Base-by-base conservation (phyloP, 2,329 filamentous ascomycete genomes). In the Phialophora verrucosa region DNA sequence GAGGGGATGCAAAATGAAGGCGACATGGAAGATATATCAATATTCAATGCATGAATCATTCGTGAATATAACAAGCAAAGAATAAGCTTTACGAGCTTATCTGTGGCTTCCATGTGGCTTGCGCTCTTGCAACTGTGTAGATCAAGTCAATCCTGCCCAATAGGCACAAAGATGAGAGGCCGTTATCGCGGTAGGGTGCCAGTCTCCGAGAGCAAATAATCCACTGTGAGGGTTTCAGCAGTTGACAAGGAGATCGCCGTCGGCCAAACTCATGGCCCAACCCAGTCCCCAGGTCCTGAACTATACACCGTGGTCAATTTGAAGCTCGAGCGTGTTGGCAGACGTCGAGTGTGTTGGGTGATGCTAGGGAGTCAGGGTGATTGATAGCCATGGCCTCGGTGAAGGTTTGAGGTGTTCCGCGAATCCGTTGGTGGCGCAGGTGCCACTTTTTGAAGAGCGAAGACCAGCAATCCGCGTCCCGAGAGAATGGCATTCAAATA, bases 71-170 rank as follows among this genome's bases (percentile, higher is more conserved):
- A 50, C 57, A 31, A 32, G 47, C 27, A 50, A 59, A 50, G 38
- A 44, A n/a, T 32, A 59, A 59, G 57, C 57, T 59, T 59, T 31
- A 50, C 27, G 57, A 59, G 57, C 57, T 59, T 59, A 59, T 59
- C 57, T 59, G 11, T 20, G n/a, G 14, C 20, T 27, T 27, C 38
- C 38, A 8, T 44, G 38, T 44, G 38, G 38, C 38, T 44, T 44
- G 38, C 17, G 38, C 14, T 8, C 14, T 44, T 44, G 38, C 17
- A 44, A 44, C 38, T 44, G 17, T 17, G 17, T 8, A 44, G 38
- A 44, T 44, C 38, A 17, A 44, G 17, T 44, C 17, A 6, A 8
- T 14, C 0, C 49, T 23, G 49, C 49, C 49, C 49, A 51, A 51
- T 51, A 27, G 23, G 20, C 11, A 51, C 49, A 7, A 51, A 27